Conservation (phyloP, 768 basidiomycete genomes). For the Pleurotus pulmonarius region DNA sequence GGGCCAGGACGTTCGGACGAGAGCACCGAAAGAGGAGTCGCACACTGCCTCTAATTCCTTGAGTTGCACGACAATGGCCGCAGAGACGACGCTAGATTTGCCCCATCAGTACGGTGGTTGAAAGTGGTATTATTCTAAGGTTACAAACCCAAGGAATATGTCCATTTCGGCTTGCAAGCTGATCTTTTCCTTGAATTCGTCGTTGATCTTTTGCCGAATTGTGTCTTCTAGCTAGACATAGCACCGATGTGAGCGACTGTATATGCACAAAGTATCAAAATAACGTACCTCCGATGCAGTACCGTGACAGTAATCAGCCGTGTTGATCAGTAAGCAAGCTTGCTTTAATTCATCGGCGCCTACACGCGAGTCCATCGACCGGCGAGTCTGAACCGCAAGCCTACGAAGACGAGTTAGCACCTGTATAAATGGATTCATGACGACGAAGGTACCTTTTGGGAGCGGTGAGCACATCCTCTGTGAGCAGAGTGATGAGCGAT, state of each 20-base stretch:
- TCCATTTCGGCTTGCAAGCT: slow-evolving; percentile 85
- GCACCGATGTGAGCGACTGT: not conserved
- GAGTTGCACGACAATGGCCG: slow-evolving; percentile 74
- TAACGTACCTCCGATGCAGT: slow-evolving; percentile 77
- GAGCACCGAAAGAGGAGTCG: slow-evolving; percentile 73
- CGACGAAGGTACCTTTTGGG: no score
- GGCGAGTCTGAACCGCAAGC: slow-evolving; percentile 42
- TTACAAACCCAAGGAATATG: slow-evolving; percentile 75
- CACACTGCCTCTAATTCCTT: slow-evolving; percentile 83
- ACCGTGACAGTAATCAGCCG: slow-evolving; percentile 93
- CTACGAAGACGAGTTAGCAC: slow-evolving; percentile 19
- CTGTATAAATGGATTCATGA: not conserved
- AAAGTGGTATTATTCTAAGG: not conserved
- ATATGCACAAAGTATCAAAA: not conserved
- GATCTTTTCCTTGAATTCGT: slow-evolving; percentile 73
- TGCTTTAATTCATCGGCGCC: slow-evolving; percentile 76
- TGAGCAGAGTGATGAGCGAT: slow-evolving; percentile 3
- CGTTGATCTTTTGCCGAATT: slow-evolving; percentile 76
- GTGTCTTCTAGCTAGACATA: slow-evolving; percentile 80
- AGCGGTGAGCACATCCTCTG: slow-evolving; percentile 83
- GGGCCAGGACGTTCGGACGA: slow-evolving; percentile 79
- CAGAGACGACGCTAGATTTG: slow-evolving; percentile 68
- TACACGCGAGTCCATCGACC: slow-evolving; percentile 76
- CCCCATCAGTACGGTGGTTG: not conserved
- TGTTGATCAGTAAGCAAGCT: slow-evolving; percentile 90